phyloP scores from a whole-genome alignment of 768 basidiomycete genomes.

The Aureoboletus auriporus region DNA sequence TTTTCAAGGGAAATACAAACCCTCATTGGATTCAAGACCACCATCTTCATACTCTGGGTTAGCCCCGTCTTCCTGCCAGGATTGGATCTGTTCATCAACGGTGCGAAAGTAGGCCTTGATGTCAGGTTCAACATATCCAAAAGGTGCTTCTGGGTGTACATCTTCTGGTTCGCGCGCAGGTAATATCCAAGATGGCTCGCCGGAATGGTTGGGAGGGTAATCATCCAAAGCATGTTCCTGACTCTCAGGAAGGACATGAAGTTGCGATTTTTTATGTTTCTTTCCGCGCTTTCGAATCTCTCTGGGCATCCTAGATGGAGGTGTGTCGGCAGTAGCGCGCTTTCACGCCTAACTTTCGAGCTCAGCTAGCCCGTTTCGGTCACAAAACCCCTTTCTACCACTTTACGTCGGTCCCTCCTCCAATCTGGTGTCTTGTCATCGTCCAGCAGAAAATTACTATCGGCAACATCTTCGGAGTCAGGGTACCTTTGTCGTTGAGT shows the following conservation, averaged over 20 bases:
- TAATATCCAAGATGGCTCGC: slow-evolving; percentile 72
- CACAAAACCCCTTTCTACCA: too few relatives aligned
- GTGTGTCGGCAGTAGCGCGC: too few relatives aligned
- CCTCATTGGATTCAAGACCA: slow-evolving; percentile 67
- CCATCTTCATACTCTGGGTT: slow-evolving; percentile 41
- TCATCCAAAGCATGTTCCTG: slow-evolving; percentile 4
- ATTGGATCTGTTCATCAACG: slow-evolving; percentile 81
- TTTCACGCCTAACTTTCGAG: too few relatives aligned
- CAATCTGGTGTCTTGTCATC: too few relatives aligned
- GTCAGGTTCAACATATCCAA: slow-evolving; percentile 85
- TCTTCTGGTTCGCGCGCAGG: slow-evolving; percentile 37
- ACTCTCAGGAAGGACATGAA: slow-evolving; percentile 10
- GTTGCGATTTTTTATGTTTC: slow-evolving; percentile 56
- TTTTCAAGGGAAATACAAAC: slow-evolving; percentile 34
- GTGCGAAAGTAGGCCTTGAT: slow-evolving; percentile 91
- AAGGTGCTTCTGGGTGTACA: slow-evolving; percentile 67
- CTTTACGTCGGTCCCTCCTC: too few relatives aligned
- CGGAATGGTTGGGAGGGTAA: slow-evolving; percentile 11
- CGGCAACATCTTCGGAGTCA: too few relatives aligned
- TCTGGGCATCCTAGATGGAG: slow-evolving; percentile 51
- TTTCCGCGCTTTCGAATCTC: slow-evolving; percentile 76
- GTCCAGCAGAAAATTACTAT: too few relatives aligned
- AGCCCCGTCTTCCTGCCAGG: slow-evolving; percentile 64
- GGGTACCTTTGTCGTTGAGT: too few relatives aligned
- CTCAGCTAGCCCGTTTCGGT: too few relatives aligned